Evolutionary conservation across 1,139 yeast genomes (phyloP).

Genomic region (Pichia sp.): DNA sequence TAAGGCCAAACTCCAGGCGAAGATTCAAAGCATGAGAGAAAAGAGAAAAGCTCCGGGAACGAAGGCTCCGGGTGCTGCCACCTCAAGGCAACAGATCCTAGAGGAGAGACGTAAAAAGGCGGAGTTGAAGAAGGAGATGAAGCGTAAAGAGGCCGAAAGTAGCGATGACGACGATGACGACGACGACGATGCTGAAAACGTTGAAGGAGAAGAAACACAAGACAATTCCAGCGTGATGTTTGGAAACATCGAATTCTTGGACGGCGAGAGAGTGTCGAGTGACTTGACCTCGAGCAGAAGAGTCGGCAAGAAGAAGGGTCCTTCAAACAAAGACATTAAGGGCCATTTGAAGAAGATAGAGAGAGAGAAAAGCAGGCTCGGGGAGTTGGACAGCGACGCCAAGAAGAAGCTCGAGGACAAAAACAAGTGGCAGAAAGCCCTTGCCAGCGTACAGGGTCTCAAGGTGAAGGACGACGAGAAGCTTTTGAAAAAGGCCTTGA

Average conservation of each 20-base stretch:
- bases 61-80: conserved; percentile 72
- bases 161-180: conserved; percentile 31
- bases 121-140: conserved; percentile 38
- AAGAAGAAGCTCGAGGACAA: conserved; percentile 60
- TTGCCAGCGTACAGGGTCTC: conserved; percentile 84
- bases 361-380: conserved; percentile 62
- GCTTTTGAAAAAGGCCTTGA: conserved; percentile 77
- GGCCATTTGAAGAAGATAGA: conserved; percentile 79
- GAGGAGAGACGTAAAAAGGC: conserved; percentile 51
- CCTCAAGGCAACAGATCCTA: conserved; percentile 70
- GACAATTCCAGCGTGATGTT: conserved; percentile 51
- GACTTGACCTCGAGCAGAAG: conserved; percentile 64
- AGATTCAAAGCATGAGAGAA: conserved; percentile 65
- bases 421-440: conserved; percentile 78
- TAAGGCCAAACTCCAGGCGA: conserved; percentile 56
- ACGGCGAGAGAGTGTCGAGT: conserved; percentile 77
- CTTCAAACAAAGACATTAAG: conserved; percentile 76
- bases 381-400: conserved; percentile 59
- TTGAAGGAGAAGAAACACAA: conserved; percentile 33
- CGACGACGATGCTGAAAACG: conserved; percentile 39
- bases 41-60: conserved; percentile 92
- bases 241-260: conserved; percentile 78
- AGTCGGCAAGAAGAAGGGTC: conserved; percentile 65
- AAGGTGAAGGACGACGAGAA: conserved; percentile 89
- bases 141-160: conserved; percentile 37